Evolutionary conservation across 805 yeast species (phyloP).

Genomic region (Candida andamanensis): DNA sequence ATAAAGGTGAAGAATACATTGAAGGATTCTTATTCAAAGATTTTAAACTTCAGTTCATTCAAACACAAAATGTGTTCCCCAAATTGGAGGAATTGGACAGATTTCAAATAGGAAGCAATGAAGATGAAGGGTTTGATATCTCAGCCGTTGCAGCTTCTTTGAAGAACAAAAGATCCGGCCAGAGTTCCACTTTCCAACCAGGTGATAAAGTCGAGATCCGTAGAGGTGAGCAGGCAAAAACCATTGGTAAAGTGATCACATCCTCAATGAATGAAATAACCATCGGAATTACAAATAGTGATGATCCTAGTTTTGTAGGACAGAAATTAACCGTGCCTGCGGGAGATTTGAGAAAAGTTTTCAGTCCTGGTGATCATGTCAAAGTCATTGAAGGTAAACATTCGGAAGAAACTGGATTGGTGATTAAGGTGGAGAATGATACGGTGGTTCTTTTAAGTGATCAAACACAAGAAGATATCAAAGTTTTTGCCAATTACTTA

Average conservation of each 20-base stretch:
- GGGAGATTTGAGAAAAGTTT: slow-evolving; percentile 75
- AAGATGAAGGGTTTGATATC: slow-evolving; percentile 79
- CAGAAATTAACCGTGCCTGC: slow-evolving; percentile 78
- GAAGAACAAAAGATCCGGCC: slow-evolving; percentile 43
- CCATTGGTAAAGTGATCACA: slow-evolving; percentile 72
- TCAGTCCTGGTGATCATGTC: slow-evolving; percentile 90
- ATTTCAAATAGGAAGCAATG: slow-evolving; percentile 68
- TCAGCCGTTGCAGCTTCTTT: slow-evolving; percentile 83
- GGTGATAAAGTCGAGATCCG: slow-evolving; percentile 92
- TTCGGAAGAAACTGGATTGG: slow-evolving; percentile 91
- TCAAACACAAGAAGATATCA: slow-evolving; percentile 80
- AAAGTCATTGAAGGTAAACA: slow-evolving; percentile 89
- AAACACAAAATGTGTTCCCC: slow-evolving; percentile 80
- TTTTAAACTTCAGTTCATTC: slow-evolving; percentile 75
- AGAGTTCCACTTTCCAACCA: slow-evolving; percentile 60
- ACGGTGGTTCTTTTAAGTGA: slow-evolving; percentile 88
- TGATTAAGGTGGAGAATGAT: slow-evolving; percentile 74
- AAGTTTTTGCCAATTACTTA: slow-evolving; percentile 88
- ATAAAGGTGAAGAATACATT: slow-evolving; percentile 81
- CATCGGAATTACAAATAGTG: slow-evolving; percentile 45
- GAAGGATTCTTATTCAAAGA: slow-evolving; percentile 87
- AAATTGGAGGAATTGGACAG: slow-evolving; percentile 81
- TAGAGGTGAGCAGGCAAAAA: slow-evolving; percentile 89
- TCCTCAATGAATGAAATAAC: slow-evolving; percentile 54
- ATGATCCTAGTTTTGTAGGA: slow-evolving; percentile 51